Conservation (phyloP, 139 green algal species). For the Gonium pectorale region DNA sequence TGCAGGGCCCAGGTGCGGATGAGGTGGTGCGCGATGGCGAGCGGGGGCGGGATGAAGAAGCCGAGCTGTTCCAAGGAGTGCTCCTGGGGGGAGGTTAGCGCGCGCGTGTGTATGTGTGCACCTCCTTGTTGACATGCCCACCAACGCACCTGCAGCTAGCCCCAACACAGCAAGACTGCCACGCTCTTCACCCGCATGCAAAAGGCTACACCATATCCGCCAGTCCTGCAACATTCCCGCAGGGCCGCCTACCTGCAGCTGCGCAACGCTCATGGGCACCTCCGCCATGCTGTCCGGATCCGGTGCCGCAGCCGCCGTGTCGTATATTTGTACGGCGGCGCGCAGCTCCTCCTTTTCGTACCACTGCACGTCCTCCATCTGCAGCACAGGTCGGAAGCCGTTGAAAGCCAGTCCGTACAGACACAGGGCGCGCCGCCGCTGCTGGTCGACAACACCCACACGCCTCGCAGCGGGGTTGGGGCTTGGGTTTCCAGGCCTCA, state of each 20-base stretch:
- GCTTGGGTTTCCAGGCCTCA: too few species aligned
- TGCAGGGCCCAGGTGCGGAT: slow-evolving; percentile 71
- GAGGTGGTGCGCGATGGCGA: slow-evolving; percentile 87
- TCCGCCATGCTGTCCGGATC: slow-evolving; percentile 4
- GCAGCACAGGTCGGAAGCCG: too few species aligned
- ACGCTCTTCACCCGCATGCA: too few species aligned
- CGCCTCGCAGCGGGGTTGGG: too few species aligned
- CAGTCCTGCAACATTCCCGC: background rate
- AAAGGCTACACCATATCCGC: too few species aligned
- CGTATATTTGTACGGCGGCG: slow-evolving; percentile 51
- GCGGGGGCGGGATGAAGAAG: slow-evolving; percentile 83
- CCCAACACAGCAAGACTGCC: too few species aligned
- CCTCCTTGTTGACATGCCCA: too few species aligned
- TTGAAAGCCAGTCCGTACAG: too few species aligned
- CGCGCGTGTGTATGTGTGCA: too few species aligned
- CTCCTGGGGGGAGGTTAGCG: slow-evolving; percentile 38
- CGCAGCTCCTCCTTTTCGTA: slow-evolving; percentile 67
- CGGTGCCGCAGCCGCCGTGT: background rate
- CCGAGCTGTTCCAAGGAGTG: slow-evolving; percentile 58
- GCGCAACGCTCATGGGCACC: slow-evolving; percentile 16
- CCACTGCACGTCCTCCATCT: slow-evolving; percentile 87
- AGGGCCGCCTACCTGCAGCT: slow-evolving; percentile 19
- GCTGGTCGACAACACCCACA: too few species aligned
- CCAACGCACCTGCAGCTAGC: too few species aligned
- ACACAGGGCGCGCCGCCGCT: too few species aligned